Evolutionary conservation across 2,329 filamentous ascomycete genomes (phyloP), one percentile per base, ranked within the genome.

Genomic region (Pestalotiopsis fici): DNA sequence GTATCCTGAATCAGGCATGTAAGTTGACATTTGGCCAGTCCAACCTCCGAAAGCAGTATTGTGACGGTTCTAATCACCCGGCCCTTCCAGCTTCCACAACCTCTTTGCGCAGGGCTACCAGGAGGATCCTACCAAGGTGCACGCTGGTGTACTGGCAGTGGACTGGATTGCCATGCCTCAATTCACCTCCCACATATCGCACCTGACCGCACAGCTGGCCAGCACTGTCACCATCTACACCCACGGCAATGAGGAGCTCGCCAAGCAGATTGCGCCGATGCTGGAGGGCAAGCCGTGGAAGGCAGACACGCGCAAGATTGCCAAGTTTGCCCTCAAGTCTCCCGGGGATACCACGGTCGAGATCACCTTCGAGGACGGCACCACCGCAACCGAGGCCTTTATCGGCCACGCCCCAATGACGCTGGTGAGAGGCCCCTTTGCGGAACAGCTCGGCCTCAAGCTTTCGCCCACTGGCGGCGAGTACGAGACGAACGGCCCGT

Each of bases 101-200:
- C 80, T 90, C 1, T 88, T 85, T 71, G 90, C 87, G 74, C 83
- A 89, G 69, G 88, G 88, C 6, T 90, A 82, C 73, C 88, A 90
- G 69, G 85, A 85, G 71, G 80, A 83, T 57, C 74, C 76, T 1
- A 78, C 89, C 64, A 80, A 83, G 15, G 86, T 3, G 71, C 77
- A 0, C 27, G 23, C 27, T 7, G 23, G 21, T 25, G 54, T 57
- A n/a, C 27, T 28, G 9, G 21, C 54, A 71, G 15, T 23, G 55
- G 39, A 47, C 39, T 47, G 39, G 39, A 47, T 47, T 71, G 18
- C 39, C 56, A 11, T 67, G 68, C 12, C 21, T 63, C 11, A 54
- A 66, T 18, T 69, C 13, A 69, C 37, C 2, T 60, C 70, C 4
- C 69, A 72, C 23, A 68, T 72, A 68, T 69, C 70, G 0, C 67